Evolutionary conservation across 1,284 basidiomycete genomes (phyloP).

Genomic region (Wallemia mellicola): DNA sequence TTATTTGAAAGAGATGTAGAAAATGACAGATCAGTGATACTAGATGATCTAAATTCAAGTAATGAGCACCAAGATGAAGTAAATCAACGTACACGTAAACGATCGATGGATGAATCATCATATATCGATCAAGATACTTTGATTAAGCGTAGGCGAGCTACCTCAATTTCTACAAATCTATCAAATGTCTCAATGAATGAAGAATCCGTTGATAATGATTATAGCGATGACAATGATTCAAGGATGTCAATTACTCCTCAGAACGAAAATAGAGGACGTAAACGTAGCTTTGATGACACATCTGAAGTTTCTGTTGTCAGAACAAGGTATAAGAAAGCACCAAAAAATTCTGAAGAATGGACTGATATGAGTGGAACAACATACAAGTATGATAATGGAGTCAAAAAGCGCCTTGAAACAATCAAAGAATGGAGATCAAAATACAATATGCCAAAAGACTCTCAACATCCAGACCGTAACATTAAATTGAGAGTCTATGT

Average conservation of each 20-base stretch:
- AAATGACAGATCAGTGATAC: too few species aligned
- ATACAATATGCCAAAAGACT: slow-evolving; percentile 5
- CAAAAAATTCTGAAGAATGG: slow-evolving; percentile 1
- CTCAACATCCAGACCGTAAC: slow-evolving; percentile 5
- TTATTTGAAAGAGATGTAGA: too few species aligned
- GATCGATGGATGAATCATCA: not conserved
- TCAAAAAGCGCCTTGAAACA: slow-evolving; percentile 1
- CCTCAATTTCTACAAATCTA: not conserved
- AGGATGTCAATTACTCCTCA: not conserved
- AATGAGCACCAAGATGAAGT: too few species aligned
- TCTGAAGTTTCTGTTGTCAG: not conserved
- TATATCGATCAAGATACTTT: not conserved
- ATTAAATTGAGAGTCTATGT: slow-evolving; percentile 3
- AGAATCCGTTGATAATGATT: not conserved
- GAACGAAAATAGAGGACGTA: not conserved
- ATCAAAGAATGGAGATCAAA: slow-evolving; percentile 3
- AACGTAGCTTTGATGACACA: not conserved
- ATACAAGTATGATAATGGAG: slow-evolving; percentile 2
- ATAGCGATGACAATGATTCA: too few species aligned
- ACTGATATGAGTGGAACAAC: not conserved
- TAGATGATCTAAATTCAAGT: too few species aligned
- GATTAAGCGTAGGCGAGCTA: not conserved
- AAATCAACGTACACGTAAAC: not conserved
- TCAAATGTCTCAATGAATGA: not conserved
- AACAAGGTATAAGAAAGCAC: not conserved